Evolutionary conservation across 2,329 filamentous ascomycete genomes (phyloP).

Genomic region (Scedosporium boydii): DNA sequence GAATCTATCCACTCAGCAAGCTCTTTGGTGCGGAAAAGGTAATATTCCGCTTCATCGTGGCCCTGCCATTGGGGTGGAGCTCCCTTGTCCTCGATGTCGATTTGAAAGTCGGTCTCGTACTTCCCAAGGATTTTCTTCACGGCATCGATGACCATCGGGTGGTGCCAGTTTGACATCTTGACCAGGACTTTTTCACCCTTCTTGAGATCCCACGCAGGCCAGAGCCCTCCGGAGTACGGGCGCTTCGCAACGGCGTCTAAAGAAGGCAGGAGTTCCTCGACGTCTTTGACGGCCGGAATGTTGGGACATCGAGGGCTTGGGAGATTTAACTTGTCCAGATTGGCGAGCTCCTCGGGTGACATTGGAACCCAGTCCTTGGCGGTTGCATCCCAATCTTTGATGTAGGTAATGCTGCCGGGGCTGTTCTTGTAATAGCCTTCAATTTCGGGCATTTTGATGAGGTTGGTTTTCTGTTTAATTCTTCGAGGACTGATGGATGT

Average conservation of each 20-base stretch:
- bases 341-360: neutral
- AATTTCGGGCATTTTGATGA: neutral
- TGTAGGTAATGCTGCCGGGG: neutral
- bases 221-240: neutral
- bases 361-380: neutral
- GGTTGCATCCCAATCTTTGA: neutral
- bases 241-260: neutral
- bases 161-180: constrained; percentile 5
- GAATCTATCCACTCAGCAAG: constrained; percentile 6
- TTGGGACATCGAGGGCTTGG: neutral
- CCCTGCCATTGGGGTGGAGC: constrained; percentile 1
- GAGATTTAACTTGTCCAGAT: neutral
- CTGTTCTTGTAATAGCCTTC: neutral
- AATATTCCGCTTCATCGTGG: constrained; percentile 4
- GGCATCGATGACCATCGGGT: constrained; percentile 1
- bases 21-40: constrained; percentile 1
- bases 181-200: constrained; percentile 2
- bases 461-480: no score
- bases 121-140: neutral
- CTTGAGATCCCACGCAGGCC: constrained; percentile 2
- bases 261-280: neutral
- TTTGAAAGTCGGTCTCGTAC: constrained; percentile 3
- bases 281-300: neutral
- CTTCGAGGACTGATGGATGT: no score
- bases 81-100: constrained; percentile 1